Evolutionary conservation across 2,329 filamentous ascomycete genomes (phyloP).

Genomic region (Acarospora socialis): DNA sequence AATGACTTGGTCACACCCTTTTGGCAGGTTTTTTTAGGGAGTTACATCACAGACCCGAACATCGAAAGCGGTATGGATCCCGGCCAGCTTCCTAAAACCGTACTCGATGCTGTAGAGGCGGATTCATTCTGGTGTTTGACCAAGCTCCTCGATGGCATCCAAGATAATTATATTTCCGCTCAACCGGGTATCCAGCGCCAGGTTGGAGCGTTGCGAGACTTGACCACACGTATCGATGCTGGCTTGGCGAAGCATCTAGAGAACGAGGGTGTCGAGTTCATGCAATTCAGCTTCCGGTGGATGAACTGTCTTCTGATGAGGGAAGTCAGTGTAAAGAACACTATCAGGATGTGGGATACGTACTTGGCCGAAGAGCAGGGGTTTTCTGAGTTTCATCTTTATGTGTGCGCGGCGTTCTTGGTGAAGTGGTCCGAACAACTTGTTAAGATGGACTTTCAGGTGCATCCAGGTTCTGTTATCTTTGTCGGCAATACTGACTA

Average conservation of each 20-base stretch:
- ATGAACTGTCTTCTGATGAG: conserved; percentile 99
- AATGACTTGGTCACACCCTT: conserved; percentile 97
- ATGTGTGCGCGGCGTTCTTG: conserved; percentile 93
- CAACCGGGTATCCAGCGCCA: conserved; percentile 95
- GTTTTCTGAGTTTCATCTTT: conserved; percentile 95
- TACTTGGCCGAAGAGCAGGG: conserved; percentile 97
- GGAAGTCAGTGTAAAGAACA: conserved; percentile 91
- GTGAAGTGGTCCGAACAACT: conserved; percentile 97
- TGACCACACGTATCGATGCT: conserved; percentile 80
- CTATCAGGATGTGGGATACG: conserved; percentile 98
- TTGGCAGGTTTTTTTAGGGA: conserved; percentile 90
- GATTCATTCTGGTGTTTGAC: conserved; percentile 98
- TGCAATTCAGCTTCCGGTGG: conserved; percentile 98
- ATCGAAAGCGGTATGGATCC: conserved; percentile 95
- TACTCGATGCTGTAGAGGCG: conserved; percentile 91
- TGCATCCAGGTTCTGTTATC: too few species aligned
- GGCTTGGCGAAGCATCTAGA: conserved; percentile 78
- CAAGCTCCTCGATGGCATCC: conserved; percentile 94
- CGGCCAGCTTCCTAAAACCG: conserved; percentile 75
- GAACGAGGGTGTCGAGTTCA: conserved; percentile 86
- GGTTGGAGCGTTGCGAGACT: conserved; percentile 72
- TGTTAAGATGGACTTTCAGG: conserved; percentile 84
- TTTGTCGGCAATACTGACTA: background rate
- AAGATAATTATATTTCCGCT: conserved; percentile 97
- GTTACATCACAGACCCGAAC: conserved; percentile 87